These are phyloP conservation scores for Termitomyces sp. DNA, from an alignment of 768 basidiomycete species.

Conservation along the genomic window DNA sequence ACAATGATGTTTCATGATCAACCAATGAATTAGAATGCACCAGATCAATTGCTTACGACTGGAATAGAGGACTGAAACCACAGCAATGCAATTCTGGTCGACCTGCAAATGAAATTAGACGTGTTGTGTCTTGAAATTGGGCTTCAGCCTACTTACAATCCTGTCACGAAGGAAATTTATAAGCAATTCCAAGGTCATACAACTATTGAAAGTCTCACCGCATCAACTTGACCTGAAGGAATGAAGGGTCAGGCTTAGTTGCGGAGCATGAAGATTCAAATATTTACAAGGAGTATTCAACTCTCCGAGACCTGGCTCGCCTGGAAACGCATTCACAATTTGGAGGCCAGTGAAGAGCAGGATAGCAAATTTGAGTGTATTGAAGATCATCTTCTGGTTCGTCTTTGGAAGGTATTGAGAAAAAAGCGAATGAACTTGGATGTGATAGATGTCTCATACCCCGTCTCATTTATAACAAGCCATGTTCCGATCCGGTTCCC, in stretches of 20 bases:
- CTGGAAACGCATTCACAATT: background rate
- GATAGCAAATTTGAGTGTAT: background rate
- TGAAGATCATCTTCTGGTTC: background rate
- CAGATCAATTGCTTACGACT: background rate
- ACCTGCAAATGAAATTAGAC: background rate
- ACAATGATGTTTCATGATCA: background rate
- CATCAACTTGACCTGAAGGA: background rate
- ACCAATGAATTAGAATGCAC: background rate
- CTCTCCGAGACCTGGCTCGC: background rate
- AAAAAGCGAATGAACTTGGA: background rate
- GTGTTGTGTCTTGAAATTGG: background rate
- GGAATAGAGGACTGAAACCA: background rate
- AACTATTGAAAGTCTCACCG: background rate
- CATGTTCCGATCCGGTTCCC: background rate
- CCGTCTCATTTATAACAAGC: background rate
- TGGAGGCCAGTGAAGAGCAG: background rate
- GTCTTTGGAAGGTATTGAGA: background rate
- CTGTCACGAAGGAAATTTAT: background rate
- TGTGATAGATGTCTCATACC: background rate
- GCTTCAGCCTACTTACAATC: constrained; percentile 1
- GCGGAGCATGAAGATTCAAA: background rate
- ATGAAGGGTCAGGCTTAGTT: background rate
- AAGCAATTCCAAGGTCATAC: background rate
- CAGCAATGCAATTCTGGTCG: constrained; percentile 3
- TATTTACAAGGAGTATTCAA: constrained; percentile 4